Percentiles rank a stretch among this genome's conserved stretches.
Conservation (phyloP, 2,329 filamentous ascomycete genomes). For the Macrophomina tecta region DNA sequence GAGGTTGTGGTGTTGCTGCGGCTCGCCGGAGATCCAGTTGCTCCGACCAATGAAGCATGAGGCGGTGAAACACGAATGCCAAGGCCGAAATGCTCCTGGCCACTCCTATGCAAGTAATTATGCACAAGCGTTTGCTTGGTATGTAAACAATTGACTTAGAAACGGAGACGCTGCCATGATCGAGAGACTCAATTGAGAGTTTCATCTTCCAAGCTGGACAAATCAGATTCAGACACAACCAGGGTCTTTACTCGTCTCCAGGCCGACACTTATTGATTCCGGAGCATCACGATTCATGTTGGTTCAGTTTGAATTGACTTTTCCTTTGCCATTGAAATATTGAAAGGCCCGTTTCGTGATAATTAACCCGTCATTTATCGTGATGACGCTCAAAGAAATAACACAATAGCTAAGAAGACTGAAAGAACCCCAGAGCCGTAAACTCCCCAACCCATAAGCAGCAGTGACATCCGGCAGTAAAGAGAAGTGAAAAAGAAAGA, state of each 20-base stretch:
- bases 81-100: not conserved
- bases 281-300: not conserved
- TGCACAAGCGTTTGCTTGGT: not conserved
- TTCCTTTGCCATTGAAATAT: slow-evolving; percentile 21
- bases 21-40: slow-evolving; percentile 1
- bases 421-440: not conserved
- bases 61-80: not conserved
- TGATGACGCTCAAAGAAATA: slow-evolving; percentile 23
- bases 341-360: slow-evolving; percentile 1
- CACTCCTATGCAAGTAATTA: not conserved
- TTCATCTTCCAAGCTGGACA: not conserved
- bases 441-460: slow-evolving; percentile 11
- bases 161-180: not conserved
- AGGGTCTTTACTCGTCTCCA: not conserved
- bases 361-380: slow-evolving; percentile 25
- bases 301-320: not conserved
- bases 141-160: not conserved
- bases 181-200: not conserved
- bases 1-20: slow-evolving; percentile 10
- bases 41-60: not conserved
- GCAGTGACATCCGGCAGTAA: slow-evolving; percentile 9
- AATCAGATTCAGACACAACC: not conserved
- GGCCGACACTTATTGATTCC: not conserved
- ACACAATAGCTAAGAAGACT: slow-evolving; percentile 11
- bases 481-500: not conserved